phyloP scores from a whole-genome alignment of 495 filamentous ascomycete genomes.

The Collariella sp. region DNA sequence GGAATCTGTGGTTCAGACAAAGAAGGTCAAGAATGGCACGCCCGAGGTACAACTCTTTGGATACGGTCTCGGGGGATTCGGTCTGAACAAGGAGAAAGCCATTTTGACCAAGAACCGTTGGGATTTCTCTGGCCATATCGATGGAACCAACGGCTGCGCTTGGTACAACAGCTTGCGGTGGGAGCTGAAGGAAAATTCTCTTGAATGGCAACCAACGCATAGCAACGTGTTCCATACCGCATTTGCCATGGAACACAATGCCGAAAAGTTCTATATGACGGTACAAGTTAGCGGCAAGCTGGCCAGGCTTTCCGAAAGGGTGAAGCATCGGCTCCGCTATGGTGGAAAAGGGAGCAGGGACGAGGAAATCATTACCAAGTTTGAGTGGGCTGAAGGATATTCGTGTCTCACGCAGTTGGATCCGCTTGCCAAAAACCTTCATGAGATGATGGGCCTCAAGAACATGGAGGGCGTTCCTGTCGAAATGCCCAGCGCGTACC shows the following conservation, averaged over 20 bases:
- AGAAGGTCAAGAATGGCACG: not conserved
- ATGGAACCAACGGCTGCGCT: not conserved
- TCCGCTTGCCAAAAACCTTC: slow-evolving; percentile 12
- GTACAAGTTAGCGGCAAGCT: slow-evolving; percentile 25
- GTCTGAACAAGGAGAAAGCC: slow-evolving; percentile 10
- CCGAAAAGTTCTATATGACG: slow-evolving; percentile 25
- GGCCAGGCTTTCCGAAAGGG: not conserved
- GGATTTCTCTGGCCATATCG: slow-evolving; percentile 14
- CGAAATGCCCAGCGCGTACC: slow-evolving; percentile 16
- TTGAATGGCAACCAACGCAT: slow-evolving; percentile 23
- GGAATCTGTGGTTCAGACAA: slow-evolving; percentile 1
- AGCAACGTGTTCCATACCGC: slow-evolving; percentile 26
- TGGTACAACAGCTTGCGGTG: slow-evolving; percentile 22
- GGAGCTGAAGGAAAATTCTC: slow-evolving; percentile 23
- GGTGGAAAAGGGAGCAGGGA: slow-evolving; percentile 11
- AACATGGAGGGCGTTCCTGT: slow-evolving; percentile 19
- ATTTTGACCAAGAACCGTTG: slow-evolving; percentile 7
- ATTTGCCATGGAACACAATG: slow-evolving; percentile 29
- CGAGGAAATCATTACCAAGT: slow-evolving; percentile 10
- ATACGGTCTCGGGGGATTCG: slow-evolving; percentile 13
- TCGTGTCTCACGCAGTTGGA: slow-evolving; percentile 11
- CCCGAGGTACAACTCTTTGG: slow-evolving; percentile 11
- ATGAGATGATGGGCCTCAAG: slow-evolving; percentile 16
- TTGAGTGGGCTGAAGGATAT: slow-evolving; percentile 18
- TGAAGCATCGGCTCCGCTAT: slow-evolving; percentile 6